phyloP scores from a whole-genome alignment of 768 basidiomycete species.

The Myochromella boudieri region DNA sequence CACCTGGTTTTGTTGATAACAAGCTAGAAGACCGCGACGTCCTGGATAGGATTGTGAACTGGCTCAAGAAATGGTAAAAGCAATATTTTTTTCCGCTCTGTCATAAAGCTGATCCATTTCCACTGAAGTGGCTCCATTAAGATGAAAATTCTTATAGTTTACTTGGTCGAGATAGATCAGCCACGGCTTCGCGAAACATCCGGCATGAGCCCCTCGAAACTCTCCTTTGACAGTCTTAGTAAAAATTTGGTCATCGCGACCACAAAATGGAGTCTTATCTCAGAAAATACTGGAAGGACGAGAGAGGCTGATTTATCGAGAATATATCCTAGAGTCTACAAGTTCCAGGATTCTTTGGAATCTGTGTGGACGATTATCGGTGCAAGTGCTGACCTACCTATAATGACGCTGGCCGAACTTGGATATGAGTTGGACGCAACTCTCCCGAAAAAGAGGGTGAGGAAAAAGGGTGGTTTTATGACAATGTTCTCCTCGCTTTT shows the following conservation, averaged over 20 bases:
- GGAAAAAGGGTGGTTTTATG: neutral
- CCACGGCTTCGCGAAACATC: neutral
- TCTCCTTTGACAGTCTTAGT: neutral
- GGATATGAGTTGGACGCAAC: neutral
- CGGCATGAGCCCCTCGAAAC: neutral
- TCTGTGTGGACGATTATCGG: neutral
- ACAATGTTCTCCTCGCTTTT: neutral
- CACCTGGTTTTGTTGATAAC: conserved; percentile 9
- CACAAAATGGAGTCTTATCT: conserved; percentile 4
- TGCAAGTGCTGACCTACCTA: neutral
- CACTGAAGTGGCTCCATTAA: neutral
- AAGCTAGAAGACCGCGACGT: neutral
- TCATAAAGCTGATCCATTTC: too few relatives aligned
- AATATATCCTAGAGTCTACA: neutral
- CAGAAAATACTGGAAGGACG: neutral
- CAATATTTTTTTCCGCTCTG: too few relatives aligned
- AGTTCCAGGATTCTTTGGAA: neutral
- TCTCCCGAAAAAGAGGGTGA: neutral
- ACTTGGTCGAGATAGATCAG: conserved; percentile 9
- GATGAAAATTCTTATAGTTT: conserved; percentile 5
- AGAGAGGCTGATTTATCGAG: neutral
- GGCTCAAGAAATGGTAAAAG: conserved; percentile 8
- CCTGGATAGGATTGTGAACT: conserved; percentile 3
- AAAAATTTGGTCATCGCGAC: neutral
- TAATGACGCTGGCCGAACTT: neutral